A percentile compares a stretch with the other conserved stretches of the same genome.
phyloP scores from a whole-genome alignment of 176 grass and related monocot genomes.

The Cocos nucifera region DNA sequence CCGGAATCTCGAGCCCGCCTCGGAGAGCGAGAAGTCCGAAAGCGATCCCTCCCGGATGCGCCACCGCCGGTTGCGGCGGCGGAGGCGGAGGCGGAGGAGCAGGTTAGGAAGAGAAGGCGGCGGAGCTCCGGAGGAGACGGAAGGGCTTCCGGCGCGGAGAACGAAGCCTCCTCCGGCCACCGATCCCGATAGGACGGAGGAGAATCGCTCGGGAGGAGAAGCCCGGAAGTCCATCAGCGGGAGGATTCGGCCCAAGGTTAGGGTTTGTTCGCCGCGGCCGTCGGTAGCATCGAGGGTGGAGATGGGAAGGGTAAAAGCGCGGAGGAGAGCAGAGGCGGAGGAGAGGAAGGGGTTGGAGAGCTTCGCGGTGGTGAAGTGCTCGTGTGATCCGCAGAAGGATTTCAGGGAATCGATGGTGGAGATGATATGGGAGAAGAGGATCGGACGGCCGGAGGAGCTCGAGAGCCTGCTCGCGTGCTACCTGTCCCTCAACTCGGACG shows the following conservation, averaged over 20 bases:
- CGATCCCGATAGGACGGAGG: too few species aligned
- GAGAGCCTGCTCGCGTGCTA: slow-evolving; percentile 21
- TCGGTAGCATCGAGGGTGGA: neutral
- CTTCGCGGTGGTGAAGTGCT: slow-evolving; percentile 15
- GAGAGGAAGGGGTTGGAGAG: slow-evolving; percentile 9
- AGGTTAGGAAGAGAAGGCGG: neutral
- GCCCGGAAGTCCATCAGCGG: slow-evolving; percentile 7
- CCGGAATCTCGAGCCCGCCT: neutral
- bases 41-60: neutral
- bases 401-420: slow-evolving; percentile 24
- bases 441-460: slow-evolving; percentile 15
- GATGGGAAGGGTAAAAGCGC: neutral
- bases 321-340: neutral
- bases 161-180: too few species aligned
- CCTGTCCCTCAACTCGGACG: slow-evolving; percentile 16
- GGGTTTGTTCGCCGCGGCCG: neutral
- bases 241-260: slow-evolving; percentile 11
- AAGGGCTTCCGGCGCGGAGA: neutral
- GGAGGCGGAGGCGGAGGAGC: neutral
- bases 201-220: too few species aligned
- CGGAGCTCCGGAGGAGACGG: neutral
- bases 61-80: neutral
- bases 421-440: slow-evolving; percentile 17
- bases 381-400: slow-evolving; percentile 10
- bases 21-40: neutral